Evolutionary conservation across 1,284 basidiomycete species (phyloP).

Genomic region (Ganoderma multipileum): DNA sequence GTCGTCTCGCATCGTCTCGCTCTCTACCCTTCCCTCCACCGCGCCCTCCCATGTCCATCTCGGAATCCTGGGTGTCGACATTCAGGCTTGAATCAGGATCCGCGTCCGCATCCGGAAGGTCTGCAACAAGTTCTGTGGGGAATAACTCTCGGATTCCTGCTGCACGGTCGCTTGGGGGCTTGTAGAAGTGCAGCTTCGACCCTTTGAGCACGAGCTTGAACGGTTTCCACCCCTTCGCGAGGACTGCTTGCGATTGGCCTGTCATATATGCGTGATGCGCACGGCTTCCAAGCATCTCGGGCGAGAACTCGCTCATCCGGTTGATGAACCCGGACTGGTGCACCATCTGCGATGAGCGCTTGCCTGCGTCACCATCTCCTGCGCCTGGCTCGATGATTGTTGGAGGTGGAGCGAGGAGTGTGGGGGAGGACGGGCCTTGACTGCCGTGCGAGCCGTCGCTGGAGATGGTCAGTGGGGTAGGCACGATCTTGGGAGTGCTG

Average conservation of each 20-base stretch:
- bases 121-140: slow-evolving; percentile 64
- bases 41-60: slow-evolving; percentile 36
- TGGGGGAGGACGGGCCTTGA: slow-evolving; percentile 41
- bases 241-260: slow-evolving; percentile 34
- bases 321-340: slow-evolving; percentile 79
- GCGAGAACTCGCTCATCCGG: slow-evolving; percentile 60
- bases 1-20: slow-evolving; percentile 55
- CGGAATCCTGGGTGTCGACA: slow-evolving; percentile 44
- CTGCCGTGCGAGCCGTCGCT: slow-evolving; percentile 24
- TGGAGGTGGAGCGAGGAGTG: slow-evolving; percentile 56
- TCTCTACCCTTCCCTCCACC: slow-evolving; percentile 38
- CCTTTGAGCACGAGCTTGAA: slow-evolving; percentile 84
- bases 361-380: slow-evolving; percentile 36
- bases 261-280: slow-evolving; percentile 41
- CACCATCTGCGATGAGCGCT: slow-evolving; percentile 78
- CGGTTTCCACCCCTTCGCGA: slow-evolving; percentile 80
- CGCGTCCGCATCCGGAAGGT: slow-evolving; percentile 51
- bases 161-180: slow-evolving; percentile 73
- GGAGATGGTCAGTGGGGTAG: slow-evolving; percentile 28
- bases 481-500: slow-evolving; percentile 22
- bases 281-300: slow-evolving; percentile 41
- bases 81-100: slow-evolving; percentile 32
- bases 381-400: slow-evolving; percentile 53
- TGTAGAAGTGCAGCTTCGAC: slow-evolving; percentile 83
- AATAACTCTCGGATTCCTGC: slow-evolving; percentile 75